These are phyloP conservation scores for Dillenia suffruticosa DNA, from an alignment of 164 flowering plant genomes.

Conservation along the genomic window DNA sequence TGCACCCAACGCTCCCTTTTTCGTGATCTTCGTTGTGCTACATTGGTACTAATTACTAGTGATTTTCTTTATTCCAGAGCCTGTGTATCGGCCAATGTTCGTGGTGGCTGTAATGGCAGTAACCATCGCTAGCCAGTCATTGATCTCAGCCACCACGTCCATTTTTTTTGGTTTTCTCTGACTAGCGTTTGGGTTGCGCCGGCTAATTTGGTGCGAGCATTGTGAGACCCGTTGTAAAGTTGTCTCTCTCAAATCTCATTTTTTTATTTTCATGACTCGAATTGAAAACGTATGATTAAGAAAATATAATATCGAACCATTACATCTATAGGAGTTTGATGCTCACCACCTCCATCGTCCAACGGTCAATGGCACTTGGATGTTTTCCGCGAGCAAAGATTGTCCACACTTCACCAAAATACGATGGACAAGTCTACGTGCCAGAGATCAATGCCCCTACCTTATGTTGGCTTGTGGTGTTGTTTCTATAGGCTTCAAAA, in stretches of 20 bases:
- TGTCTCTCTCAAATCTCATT: no score
- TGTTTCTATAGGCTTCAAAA: slow-evolving; percentile 22
- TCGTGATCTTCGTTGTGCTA: no score
- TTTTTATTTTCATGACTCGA: no score
- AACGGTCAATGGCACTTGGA: slow-evolving; percentile 21
- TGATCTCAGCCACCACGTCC: slow-evolving; percentile 26
- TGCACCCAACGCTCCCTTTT: not conserved
- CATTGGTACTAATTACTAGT: no score
- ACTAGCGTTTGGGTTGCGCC: no score
- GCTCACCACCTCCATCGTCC: slow-evolving; percentile 27
- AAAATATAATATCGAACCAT: no score
- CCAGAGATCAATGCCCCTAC: slow-evolving; percentile 27
- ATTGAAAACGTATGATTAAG: no score
- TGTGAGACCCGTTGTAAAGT: no score
- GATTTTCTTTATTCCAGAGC: slow-evolving; percentile 5
- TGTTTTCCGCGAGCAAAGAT: slow-evolving; percentile 28
- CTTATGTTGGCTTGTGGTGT: slow-evolving; percentile 29
- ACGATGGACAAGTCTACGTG: slow-evolving; percentile 27
- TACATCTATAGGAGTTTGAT: no score
- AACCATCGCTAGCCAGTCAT: slow-evolving; percentile 24
- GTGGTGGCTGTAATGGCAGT: slow-evolving; percentile 23
- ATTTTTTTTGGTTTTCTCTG: no score
- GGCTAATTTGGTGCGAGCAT: no score
- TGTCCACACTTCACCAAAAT: slow-evolving; percentile 27
- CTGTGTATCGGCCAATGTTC: slow-evolving; percentile 26